A percentile compares a stretch with the other conserved stretches of the same genome.
Evolutionary conservation across 2,329 filamentous ascomycete genomes (phyloP).

Genomic region (Neofusicoccum ribis): DNA sequence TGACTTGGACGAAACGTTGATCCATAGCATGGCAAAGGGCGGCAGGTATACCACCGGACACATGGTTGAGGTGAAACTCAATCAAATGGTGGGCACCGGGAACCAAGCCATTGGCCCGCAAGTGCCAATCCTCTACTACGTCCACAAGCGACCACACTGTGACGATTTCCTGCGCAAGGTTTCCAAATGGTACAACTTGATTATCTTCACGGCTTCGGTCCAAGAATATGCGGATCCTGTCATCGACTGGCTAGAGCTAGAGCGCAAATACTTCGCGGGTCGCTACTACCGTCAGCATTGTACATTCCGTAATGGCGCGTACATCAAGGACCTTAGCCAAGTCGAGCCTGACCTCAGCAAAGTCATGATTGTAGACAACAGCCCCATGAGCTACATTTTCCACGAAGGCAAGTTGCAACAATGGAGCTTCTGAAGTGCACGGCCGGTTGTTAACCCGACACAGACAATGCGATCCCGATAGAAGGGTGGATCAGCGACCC

Average conservation of each 20-base stretch:
- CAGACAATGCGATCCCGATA: slow-evolving; percentile 98
- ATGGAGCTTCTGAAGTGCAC: not conserved
- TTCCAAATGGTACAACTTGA: slow-evolving; percentile 96
- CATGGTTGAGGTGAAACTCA: slow-evolving; percentile 96
- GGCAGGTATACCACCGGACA: slow-evolving; percentile 94
- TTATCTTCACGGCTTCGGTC: slow-evolving; percentile 94
- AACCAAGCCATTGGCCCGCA: slow-evolving; percentile 75
- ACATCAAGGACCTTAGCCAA: slow-evolving; percentile 95
- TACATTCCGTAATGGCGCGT: slow-evolving; percentile 90
- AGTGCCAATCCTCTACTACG: slow-evolving; percentile 97
- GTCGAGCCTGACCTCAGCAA: slow-evolving; percentile 96
- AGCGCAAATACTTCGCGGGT: slow-evolving; percentile 92
- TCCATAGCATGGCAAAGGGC: slow-evolving; percentile 96
- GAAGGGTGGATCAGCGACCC: slow-evolving; percentile 99
- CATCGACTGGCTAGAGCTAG: slow-evolving; percentile 96
- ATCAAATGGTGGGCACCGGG: slow-evolving; percentile 67
- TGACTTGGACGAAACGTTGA: slow-evolving; percentile 94
- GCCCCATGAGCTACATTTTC: slow-evolving; percentile 96
- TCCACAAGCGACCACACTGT: slow-evolving; percentile 95
- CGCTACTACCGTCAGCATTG: slow-evolving; percentile 97
- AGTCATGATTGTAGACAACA: slow-evolving; percentile 99
- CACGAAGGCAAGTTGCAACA: slow-evolving; percentile 73
- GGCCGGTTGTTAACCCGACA: slow-evolving; percentile 1
- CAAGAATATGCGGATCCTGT: slow-evolving; percentile 98
- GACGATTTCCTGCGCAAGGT: slow-evolving; percentile 94